phyloP scores from a whole-genome alignment of 2,329 filamentous ascomycete genomes.

The Rhynchosporium secalis region DNA sequence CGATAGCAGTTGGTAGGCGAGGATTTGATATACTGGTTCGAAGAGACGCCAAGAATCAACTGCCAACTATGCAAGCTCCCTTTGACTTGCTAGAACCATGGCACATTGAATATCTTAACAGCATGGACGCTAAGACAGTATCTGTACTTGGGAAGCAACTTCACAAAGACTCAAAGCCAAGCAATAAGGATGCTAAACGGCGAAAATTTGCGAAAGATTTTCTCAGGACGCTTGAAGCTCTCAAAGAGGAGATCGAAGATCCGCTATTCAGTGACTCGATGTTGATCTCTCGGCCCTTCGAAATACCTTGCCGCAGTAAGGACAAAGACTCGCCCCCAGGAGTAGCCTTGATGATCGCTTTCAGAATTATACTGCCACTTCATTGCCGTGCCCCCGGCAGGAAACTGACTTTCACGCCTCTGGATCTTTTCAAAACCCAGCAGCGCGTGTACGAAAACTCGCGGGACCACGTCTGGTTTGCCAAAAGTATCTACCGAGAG shows the following conservation, averaged over 20 bases:
- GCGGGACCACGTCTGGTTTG: slow-evolving; percentile 58
- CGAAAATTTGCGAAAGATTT: slow-evolving; percentile 49
- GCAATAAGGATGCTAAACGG: slow-evolving; percentile 40
- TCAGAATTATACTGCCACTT: slow-evolving; percentile 62
- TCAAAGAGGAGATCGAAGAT: slow-evolving; percentile 47
- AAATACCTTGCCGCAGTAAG: slow-evolving; percentile 44
- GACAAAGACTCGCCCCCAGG: slow-evolving; percentile 34
- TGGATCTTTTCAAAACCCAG: slow-evolving; percentile 65
- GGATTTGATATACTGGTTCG: slow-evolving; percentile 42
- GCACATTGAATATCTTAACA: slow-evolving; percentile 54
- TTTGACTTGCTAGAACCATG: slow-evolving; percentile 53
- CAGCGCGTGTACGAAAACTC: slow-evolving; percentile 60
- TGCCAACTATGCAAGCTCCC: slow-evolving; percentile 59
- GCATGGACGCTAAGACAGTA: slow-evolving; percentile 49
- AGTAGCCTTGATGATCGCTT: slow-evolving; percentile 50
- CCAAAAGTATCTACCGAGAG: slow-evolving; percentile 60
- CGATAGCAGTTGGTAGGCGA: slow-evolving; percentile 29
- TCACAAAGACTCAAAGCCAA: slow-evolving; percentile 40
- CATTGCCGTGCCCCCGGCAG: slow-evolving; percentile 53
- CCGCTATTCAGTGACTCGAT: slow-evolving; percentile 49
- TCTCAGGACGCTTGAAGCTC: slow-evolving; percentile 44
- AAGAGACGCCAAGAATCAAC: slow-evolving; percentile 52
- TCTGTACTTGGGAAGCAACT: slow-evolving; percentile 44
- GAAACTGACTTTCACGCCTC: slow-evolving; percentile 58
- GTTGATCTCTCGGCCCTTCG: slow-evolving; percentile 46